Base-by-base conservation (phyloP, 306 rosid species). In the Castanea crenata region DNA sequence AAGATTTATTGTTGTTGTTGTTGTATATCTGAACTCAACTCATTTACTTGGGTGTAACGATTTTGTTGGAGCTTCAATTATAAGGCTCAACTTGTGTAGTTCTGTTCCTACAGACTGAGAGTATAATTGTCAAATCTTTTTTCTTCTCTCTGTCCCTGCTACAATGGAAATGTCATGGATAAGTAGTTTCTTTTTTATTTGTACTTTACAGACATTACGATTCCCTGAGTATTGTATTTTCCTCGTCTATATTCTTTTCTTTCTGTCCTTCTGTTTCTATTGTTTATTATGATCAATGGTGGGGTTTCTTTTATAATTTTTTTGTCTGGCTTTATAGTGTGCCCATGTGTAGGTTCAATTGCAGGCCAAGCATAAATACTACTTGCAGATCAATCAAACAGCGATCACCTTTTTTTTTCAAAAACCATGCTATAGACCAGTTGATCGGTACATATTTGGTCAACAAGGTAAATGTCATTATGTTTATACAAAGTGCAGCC, bases 361-460 rank as follows among this genome's bases (percentile, higher is more conserved):
- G 20, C 57, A 46, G 75, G 35, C 65, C 80, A 83, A 80, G 78
- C 71, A 73, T 71, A 61, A 20, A 80, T 44, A 41, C 78, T 32
- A 16, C 76, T 57, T 20, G 81, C 75, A 75, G 74, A 83, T 68
- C 80, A 71, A 83, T 68, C 80, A 80, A 76, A 75, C 52, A 44
- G 78, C 65, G 80, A 71, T 75, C 78, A 71, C 78, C 63, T 82
- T 55, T 75, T 46, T 69, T 58, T 79, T 74, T 15, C 54, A 56
- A 56, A 19, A 9, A 21, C 73, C 69, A 55, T 77, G 78, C 71
- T 31, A 75, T 79, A 51, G 76, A 6, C 14, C 57, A 25, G 20
- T 62, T 81, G 82, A 83, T 88, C 80, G 83, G 81, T 78, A 75
- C 71, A 71, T 79, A 65, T 61, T 69, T 63, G 76, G 69, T 81